Conservation (phyloP, 2,329 filamentous ascomycete genomes). For the Botrytis deweyae region DNA sequence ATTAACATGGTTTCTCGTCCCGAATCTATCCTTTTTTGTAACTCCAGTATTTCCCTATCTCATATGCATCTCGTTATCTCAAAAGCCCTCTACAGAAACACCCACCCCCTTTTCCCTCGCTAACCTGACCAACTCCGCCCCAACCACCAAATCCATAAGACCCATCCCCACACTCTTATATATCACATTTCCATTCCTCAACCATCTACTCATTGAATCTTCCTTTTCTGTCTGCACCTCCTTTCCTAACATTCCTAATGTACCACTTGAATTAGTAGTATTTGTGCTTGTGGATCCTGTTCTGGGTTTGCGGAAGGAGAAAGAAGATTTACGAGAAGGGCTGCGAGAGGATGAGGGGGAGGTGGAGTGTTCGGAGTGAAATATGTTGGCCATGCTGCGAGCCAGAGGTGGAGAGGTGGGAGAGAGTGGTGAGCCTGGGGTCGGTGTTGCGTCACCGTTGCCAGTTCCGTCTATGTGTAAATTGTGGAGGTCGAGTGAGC, state of each 20-base stretch:
- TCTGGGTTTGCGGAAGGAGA: conserved; percentile 22
- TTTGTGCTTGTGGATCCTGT: conserved; percentile 22
- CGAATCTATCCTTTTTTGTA: not conserved
- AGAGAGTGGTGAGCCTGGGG: not conserved
- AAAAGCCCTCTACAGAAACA: conserved; percentile 54
- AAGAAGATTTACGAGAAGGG: conserved; percentile 29
- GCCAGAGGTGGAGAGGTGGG: not conserved
- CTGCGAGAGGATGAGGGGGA: conserved; percentile 12
- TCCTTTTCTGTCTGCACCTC: conserved; percentile 42
- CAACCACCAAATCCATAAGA: conserved; percentile 65
- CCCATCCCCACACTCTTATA: conserved; percentile 69
- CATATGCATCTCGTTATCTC: not conserved
- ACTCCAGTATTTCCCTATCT: not conserved
- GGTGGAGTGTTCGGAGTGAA: not conserved
- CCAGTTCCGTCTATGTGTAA: not conserved
- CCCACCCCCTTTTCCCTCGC: conserved; percentile 57
- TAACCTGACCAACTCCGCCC: conserved; percentile 55
- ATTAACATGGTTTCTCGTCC: not conserved
- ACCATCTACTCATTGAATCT: conserved; percentile 54
- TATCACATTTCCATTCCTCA: conserved; percentile 62
- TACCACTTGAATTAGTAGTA: conserved; percentile 23
- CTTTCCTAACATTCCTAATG: conserved; percentile 23
- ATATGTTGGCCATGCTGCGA: conserved; percentile 12
- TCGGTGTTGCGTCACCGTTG: conserved; percentile 9
- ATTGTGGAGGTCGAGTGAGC: not conserved